Conservation (phyloP, 495 filamentous ascomycete genomes). For the Neurospora hispaniola region DNA sequence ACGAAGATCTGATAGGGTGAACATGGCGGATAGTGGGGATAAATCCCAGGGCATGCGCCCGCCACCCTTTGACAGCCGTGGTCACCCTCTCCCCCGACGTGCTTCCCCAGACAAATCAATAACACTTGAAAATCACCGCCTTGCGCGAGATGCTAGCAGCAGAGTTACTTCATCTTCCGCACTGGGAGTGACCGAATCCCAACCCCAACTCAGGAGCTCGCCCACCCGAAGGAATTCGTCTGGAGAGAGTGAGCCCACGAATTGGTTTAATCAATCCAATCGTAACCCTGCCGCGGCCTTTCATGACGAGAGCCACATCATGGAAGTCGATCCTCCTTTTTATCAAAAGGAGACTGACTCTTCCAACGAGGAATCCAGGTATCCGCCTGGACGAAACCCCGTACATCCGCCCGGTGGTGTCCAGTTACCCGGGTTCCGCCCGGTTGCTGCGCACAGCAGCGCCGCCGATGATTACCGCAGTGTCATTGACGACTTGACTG, state of each 20-base stretch:
- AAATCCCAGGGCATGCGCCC: conserved; percentile 15
- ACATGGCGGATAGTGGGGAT: conserved; percentile 12
- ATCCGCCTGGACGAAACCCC: conserved; percentile 2
- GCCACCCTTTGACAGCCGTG: conserved; percentile 13
- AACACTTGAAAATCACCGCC: conserved; percentile 29
- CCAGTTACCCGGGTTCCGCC: conserved; percentile 9
- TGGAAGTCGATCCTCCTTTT: conserved; percentile 47
- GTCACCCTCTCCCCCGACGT: conserved; percentile 29
- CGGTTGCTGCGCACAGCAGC: conserved; percentile 32
- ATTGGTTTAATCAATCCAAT: conserved; percentile 40
- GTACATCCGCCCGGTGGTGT: conserved; percentile 10
- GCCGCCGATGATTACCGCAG: conserved; percentile 50
- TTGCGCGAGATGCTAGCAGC: conserved; percentile 25
- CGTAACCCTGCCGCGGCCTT: conserved; percentile 24
- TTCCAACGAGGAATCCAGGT: conserved; percentile 27
- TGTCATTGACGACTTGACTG: conserved; percentile 62
- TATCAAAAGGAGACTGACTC: conserved; percentile 36
- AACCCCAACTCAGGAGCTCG: conserved; percentile 1
- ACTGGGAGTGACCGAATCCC: background rate
- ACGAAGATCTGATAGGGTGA: conserved; percentile 6
- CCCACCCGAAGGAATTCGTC: conserved; percentile 28
- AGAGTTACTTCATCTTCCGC: background rate
- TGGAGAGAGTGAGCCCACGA: conserved; percentile 31
- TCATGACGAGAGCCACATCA: conserved; percentile 10
- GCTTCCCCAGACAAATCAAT: conserved; percentile 29